Evolutionary conservation across 2,329 filamentous ascomycete genomes (phyloP).

Genomic region (Pestalotiopsis sp.): DNA sequence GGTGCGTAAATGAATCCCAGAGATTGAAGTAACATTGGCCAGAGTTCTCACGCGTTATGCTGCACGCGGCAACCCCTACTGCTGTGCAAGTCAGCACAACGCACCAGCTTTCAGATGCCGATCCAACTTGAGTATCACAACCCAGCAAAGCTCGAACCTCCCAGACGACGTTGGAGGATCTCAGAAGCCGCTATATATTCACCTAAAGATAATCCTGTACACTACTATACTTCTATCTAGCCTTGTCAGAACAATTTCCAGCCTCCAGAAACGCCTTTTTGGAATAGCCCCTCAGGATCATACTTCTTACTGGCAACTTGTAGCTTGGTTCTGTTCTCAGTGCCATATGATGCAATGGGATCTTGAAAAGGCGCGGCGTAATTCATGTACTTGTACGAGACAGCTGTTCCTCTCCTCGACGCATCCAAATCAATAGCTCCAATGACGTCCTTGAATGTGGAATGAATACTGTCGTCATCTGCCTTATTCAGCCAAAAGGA

Average conservation of each 20-base stretch:
- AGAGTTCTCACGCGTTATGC: too few species aligned
- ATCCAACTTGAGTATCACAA: too few species aligned
- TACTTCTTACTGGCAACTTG: conserved; percentile 23
- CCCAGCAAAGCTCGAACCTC: too few species aligned
- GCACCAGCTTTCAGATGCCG: too few species aligned
- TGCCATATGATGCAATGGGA: conserved; percentile 21
- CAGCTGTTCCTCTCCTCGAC: neutral
- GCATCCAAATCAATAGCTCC: neutral
- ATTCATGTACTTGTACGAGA: conserved; percentile 20
- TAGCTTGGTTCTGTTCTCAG: conserved; percentile 16
- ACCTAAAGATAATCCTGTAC: too few species aligned
- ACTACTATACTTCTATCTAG: too few species aligned
- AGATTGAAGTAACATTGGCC: too few species aligned
- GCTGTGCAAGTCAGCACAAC: too few species aligned
- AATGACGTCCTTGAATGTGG: neutral
- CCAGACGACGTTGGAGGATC: too few species aligned
- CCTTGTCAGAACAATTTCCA: neutral
- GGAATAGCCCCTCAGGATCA: conserved; percentile 7
- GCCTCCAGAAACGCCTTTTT: neutral
- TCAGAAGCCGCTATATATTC: too few species aligned
- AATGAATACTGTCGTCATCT: neutral
- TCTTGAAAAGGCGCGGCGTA: conserved; percentile 23
- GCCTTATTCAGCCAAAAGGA: neutral
- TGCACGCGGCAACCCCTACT: too few species aligned
- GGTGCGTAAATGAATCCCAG: too few species aligned